These are phyloP conservation scores for Penicillium parvum DNA, from an alignment of 495 filamentous ascomycete species.

Conservation along the genomic window DNA sequence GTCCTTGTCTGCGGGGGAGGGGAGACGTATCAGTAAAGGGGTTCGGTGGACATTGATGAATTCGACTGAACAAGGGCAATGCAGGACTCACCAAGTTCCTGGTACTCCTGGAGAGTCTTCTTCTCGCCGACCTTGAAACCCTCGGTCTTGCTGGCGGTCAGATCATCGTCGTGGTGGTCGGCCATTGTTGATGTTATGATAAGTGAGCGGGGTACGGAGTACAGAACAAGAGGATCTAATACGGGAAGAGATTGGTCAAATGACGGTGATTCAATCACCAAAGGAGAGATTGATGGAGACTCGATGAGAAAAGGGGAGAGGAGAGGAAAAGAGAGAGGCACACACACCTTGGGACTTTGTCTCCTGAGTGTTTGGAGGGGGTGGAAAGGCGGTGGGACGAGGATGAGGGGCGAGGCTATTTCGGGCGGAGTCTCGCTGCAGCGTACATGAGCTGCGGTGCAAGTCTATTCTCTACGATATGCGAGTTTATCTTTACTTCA, in stretches of 20 bases:
- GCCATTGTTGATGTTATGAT: slow-evolving; percentile 54
- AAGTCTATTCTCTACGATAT: neutral
- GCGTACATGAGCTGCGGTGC: slow-evolving; percentile 1
- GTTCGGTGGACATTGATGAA: neutral
- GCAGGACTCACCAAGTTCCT: slow-evolving; percentile 72
- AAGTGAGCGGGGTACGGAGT: slow-evolving; percentile 18
- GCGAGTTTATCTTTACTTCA: neutral
- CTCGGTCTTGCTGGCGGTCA: slow-evolving; percentile 78
- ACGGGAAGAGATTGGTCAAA: neutral
- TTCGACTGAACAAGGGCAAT: neutral
- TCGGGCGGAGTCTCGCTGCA: slow-evolving; percentile 12
- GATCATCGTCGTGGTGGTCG: slow-evolving; percentile 73
- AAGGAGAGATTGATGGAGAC: neutral
- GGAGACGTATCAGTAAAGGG: slow-evolving; percentile 4
- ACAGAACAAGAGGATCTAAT: slow-evolving; percentile 4
- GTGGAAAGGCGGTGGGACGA: slow-evolving; percentile 49
- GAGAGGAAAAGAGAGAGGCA: neutral
- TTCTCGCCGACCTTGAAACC: slow-evolving; percentile 98
- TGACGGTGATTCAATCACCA: neutral
- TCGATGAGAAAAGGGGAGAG: slow-evolving; percentile 6
- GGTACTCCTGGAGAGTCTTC: slow-evolving; percentile 91
- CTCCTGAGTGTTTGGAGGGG: slow-evolving; percentile 36
- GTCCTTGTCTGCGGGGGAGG: slow-evolving; percentile 45
- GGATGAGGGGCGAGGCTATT: slow-evolving; percentile 35
- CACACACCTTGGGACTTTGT: slow-evolving; percentile 6